Evolutionary conservation across 2,329 filamentous ascomycete genomes (phyloP), one percentile per base, ranked within the genome.

Genomic region (Bipolaris gigantea): DNA sequence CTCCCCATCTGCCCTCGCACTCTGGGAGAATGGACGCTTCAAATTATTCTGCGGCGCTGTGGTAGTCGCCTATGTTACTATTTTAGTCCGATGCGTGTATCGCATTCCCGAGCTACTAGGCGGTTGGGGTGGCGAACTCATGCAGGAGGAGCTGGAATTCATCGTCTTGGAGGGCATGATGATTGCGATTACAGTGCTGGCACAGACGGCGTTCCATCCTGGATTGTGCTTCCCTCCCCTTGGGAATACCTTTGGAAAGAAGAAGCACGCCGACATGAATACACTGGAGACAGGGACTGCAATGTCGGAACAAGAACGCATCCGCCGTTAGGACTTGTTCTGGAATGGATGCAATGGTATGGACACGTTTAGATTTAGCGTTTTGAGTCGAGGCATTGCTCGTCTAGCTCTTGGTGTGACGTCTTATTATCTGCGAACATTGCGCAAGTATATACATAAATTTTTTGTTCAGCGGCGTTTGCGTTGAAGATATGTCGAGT

Each of bases 141-240:
- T 79, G 66, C 76, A 78, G 52, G 62, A 78, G 27, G 73, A 82
- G 59, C 51, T 65, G 4, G 70, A 74, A n/a, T 80, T 82, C 57
- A 77, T 82, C 66, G 68, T 77, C 7, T 63, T 83, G 4, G 80
- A 83, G 54, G 79, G 80, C 3, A 73, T 75, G 6, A 81, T 82
- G 78, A 79, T 83, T 49, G 68, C 68, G 1, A 64, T 80, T 32
- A 76, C 80, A 0, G 70, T 73, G 15, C 50, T 77, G 15, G 67
- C 66, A 3, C 61, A 81, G 60, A 82, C 78, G 1, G 58, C 70
- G 0, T 73, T 80, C 30, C 80, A 83, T 59, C 80, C 80, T 0
- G 67, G 67, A 4, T 57, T 59, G 39, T 69, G 59, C 47, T 69
- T 70, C 49, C 65, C 67, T 13, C 58, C 60, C 7, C 48, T 66